These are phyloP conservation scores for Penicillium sp. DNA, from an alignment of 2,329 filamentous ascomycete species.

Conservation along the genomic window DNA sequence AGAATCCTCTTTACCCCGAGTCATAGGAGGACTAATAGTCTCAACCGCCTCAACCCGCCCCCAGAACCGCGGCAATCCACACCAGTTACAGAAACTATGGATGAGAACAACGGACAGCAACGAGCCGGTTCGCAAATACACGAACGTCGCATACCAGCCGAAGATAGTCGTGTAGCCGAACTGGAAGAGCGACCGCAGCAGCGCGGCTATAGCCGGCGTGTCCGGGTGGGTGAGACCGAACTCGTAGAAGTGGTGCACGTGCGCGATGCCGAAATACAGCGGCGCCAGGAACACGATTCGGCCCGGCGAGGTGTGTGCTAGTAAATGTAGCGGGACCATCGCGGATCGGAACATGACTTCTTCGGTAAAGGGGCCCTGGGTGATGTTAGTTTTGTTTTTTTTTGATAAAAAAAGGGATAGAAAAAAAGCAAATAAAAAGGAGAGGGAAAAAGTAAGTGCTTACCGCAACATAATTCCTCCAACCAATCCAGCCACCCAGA, in stretches of 20 bases:
- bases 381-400: neutral
- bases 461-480: slow-evolving; percentile 84
- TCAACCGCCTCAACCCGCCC: slow-evolving; percentile 64
- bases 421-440: no score
- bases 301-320: slow-evolving; percentile 59
- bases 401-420: neutral
- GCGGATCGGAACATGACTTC: slow-evolving; percentile 91
- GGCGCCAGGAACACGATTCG: slow-evolving; percentile 77
- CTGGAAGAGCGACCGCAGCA: slow-evolving; percentile 76
- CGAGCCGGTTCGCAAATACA: slow-evolving; percentile 82
- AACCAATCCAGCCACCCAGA: slow-evolving; percentile 73
- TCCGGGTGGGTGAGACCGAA: slow-evolving; percentile 78
- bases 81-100: slow-evolving; percentile 89
- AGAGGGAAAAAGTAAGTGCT: slow-evolving; percentile 35
- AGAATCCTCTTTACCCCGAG: slow-evolving; percentile 44
- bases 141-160: slow-evolving; percentile 86
- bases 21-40: slow-evolving; percentile 36
- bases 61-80: slow-evolving; percentile 84
- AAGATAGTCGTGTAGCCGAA: slow-evolving; percentile 90
- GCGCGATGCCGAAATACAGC: slow-evolving; percentile 87
- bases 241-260: slow-evolving; percentile 95
- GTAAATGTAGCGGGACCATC: slow-evolving; percentile 76
- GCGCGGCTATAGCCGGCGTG: slow-evolving; percentile 61
- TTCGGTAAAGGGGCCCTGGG: slow-evolving; percentile 82
- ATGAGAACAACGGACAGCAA: slow-evolving; percentile 71